Conservation (phyloP, 768 basidiomycete species). For the Hygrocybe punicea region DNA sequence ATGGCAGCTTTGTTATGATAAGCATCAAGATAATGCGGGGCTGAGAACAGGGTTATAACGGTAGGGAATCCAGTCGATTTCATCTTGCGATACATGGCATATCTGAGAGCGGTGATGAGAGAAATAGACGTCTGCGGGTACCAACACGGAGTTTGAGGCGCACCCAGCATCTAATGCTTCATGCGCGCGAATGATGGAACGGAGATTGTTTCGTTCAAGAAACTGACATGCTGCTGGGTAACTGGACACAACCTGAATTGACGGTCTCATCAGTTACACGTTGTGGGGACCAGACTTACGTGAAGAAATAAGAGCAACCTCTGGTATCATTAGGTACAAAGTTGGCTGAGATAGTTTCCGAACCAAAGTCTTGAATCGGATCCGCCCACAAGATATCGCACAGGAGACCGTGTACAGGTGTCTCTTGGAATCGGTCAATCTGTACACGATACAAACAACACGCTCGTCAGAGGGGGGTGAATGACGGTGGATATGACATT, state of each 20-base stretch:
- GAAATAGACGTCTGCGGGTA: background rate
- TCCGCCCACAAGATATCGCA: conserved; percentile 99
- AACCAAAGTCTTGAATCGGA: conserved; percentile 95
- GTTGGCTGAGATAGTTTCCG: conserved; percentile 84
- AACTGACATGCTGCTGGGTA: conserved; percentile 97
- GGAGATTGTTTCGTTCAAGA: conserved; percentile 92
- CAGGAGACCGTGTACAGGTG: conserved; percentile 96
- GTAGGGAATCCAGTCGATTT: conserved; percentile 98
- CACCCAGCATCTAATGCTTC: conserved; percentile 99
- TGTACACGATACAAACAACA: conserved; percentile 28
- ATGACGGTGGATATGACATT: conserved; percentile 25
- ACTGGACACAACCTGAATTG: conserved; percentile 37
- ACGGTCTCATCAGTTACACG: background rate
- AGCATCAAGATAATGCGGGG: conserved; percentile 96
- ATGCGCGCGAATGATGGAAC: conserved; percentile 96
- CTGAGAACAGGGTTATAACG: conserved; percentile 99
- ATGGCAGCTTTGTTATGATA: conserved; percentile 99
- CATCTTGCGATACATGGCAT: conserved; percentile 82
- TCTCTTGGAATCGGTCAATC: conserved; percentile 98
- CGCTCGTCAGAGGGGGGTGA: conserved; percentile 2
- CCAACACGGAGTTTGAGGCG: conserved; percentile 18
- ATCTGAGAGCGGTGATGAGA: conserved; percentile 1
- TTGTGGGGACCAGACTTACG: conserved; percentile 33
- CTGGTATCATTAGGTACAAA: conserved; percentile 96
- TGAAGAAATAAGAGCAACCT: conserved; percentile 94